Percentiles rank a stretch among this genome's conserved stretches.
These are phyloP conservation scores for Penicillium sp. DNA, from an alignment of 2,329 filamentous ascomycete genomes.

Conservation along the genomic window DNA sequence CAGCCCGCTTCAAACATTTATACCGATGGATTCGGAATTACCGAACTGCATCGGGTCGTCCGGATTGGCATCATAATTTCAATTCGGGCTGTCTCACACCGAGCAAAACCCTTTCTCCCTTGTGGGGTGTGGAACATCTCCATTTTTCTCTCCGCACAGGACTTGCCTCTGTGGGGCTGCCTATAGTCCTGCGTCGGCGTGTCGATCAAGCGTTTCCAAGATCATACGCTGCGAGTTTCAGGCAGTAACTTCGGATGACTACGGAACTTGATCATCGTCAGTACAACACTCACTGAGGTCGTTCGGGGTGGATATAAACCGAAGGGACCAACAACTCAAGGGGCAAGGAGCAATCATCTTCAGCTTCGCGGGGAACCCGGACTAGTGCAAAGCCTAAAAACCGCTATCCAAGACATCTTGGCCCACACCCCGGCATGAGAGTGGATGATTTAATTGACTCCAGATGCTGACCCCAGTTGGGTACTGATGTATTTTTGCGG, in stretches of 20 bases:
- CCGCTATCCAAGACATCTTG: background rate
- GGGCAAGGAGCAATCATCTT: background rate
- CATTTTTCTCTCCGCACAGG: background rate
- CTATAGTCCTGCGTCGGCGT: background rate
- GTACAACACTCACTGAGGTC: background rate
- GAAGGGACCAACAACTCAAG: background rate
- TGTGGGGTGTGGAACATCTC: background rate
- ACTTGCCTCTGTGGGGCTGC: background rate
- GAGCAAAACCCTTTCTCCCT: background rate
- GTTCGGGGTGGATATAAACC: background rate
- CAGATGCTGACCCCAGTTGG: no score
- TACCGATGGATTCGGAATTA: background rate
- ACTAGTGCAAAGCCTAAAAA: conserved; percentile 3
- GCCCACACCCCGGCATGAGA: background rate
- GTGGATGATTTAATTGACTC: background rate
- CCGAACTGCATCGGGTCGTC: background rate
- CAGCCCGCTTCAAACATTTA: background rate
- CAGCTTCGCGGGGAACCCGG: conserved; percentile 19
- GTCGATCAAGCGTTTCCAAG: background rate
- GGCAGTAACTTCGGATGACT: no score
- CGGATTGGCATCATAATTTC: background rate
- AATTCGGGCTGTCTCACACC: background rate
- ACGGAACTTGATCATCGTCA: no score
- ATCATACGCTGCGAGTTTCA: no score
- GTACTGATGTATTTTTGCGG: background rate